Evolutionary conservation across 2,329 filamentous ascomycete species (phyloP).

Genomic region (Dactylella cylindrospora): DNA sequence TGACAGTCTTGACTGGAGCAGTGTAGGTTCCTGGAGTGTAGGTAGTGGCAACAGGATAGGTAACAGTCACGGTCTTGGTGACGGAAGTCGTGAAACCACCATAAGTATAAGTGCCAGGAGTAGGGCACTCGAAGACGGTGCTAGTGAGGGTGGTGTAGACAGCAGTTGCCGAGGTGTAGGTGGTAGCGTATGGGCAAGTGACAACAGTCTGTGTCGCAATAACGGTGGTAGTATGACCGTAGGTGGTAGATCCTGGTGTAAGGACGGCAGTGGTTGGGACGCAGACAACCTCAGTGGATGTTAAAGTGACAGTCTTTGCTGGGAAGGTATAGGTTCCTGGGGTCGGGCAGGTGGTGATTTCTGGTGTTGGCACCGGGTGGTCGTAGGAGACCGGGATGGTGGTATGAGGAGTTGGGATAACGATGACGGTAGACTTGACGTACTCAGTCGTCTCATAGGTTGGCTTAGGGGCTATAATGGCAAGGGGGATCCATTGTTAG

Average conservation of each 20-base stretch:
- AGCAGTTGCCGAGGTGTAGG: conserved; percentile 60
- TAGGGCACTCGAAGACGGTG: conserved; percentile 73
- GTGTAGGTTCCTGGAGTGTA: conserved; percentile 73
- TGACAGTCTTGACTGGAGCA: conserved; percentile 66
- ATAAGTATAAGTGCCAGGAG: conserved; percentile 74
- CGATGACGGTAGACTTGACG: conserved; percentile 42
- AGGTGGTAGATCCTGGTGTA: conserved; percentile 66
- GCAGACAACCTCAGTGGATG: conserved; percentile 67
- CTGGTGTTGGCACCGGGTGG: conserved; percentile 55
- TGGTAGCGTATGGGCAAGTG: conserved; percentile 68
- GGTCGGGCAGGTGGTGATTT: conserved; percentile 61
- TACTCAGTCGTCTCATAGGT: conserved; percentile 41
- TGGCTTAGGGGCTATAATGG: conserved; percentile 42
- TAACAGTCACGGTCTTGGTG: conserved; percentile 58
- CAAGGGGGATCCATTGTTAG: too few relatives aligned
- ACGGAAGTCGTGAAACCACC: conserved; percentile 66
- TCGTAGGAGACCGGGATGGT: conserved; percentile 45
- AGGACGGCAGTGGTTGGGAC: conserved; percentile 64
- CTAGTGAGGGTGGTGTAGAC: conserved; percentile 68
- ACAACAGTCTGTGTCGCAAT: conserved; percentile 66
- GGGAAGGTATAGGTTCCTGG: conserved; percentile 75
- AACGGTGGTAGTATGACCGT: conserved; percentile 72
- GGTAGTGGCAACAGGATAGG: conserved; percentile 67
- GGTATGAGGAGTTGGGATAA: conserved; percentile 33
- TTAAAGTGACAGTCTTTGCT: conserved; percentile 69